Base-by-base conservation (phyloP, 2,329 filamentous ascomycete species). In the Ascochyta pisi region DNA sequence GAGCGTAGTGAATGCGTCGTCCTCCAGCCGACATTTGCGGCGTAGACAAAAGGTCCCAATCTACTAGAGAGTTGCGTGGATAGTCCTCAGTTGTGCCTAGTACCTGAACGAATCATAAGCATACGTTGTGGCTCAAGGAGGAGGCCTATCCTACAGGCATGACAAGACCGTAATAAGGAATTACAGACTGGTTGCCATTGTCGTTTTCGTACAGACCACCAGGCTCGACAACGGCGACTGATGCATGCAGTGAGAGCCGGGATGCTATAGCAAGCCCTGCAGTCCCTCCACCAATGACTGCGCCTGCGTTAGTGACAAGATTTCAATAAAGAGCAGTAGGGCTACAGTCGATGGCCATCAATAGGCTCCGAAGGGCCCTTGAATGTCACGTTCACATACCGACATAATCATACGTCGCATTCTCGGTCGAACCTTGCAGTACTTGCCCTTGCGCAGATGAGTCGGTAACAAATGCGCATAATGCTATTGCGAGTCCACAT, bases 1-100 rank as follows among this genome's bases (percentile, higher is more conserved):
- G 65, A 8, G 69, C 69, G 54, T 74, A 74, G 45, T 71, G 70
- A 9, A 73, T 64, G n/a, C 55, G 58, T 8, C 68, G 61, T 16
- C 63, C 61, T 8, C 58, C 57, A 10, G 61, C 58, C 3, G 55
- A 57, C 1, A 46, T 27, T 39, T 69, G 67, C 1, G 66, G 60
- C 9, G 57, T 55, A 2, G 69, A 67, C 0, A 66, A n/a, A 10
- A 71, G 58, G 23, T 63, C 64, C 69, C 70, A 74, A 41, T 74
- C 72, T 12, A 73, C 57, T 1, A 66, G 47, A 1, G 70, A 58
- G 13, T 70, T 52, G 3, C 23, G 54, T 9, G 61, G 57, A n/a
- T 67, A 66, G 24, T 63, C 47, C 37, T 63, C 58, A n/a, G 56
- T 40, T 8, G 45, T 59, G 6, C 52, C 66, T 3, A 66, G 55